Percentiles rank a stretch among this genome's conserved stretches.
Evolutionary conservation across 2,329 filamentous ascomycete species (phyloP).

Genomic region (Ophiostoma australiae): DNA sequence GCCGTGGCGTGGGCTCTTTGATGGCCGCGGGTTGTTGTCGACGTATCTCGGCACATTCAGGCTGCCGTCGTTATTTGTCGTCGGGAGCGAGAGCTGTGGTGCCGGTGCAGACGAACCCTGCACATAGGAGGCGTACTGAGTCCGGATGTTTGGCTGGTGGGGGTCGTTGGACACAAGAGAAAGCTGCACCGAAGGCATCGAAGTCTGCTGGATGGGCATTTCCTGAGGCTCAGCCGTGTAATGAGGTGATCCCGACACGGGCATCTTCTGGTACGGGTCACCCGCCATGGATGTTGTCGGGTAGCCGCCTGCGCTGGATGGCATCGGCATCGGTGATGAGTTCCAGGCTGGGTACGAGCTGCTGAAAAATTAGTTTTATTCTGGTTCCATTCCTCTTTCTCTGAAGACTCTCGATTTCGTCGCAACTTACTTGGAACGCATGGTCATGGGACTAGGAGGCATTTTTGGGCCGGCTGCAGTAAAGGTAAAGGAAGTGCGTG

Average conservation of each 20-base stretch:
- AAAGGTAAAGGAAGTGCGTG: conserved; percentile 55
- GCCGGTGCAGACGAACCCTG: conserved; percentile 48
- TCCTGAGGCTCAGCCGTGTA: conserved; percentile 52
- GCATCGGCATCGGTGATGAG: conserved; percentile 44
- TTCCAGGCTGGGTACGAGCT: conserved; percentile 58
- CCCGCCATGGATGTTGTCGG: conserved; percentile 47
- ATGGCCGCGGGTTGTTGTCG: conserved; percentile 50
- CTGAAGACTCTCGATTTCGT: neutral
- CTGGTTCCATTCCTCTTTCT: neutral
- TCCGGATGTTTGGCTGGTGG: conserved; percentile 45
- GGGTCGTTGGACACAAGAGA: conserved; percentile 47
- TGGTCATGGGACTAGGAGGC: conserved; percentile 49
- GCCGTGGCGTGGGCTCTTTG: conserved; percentile 53
- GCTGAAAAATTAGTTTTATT: conserved; percentile 30
- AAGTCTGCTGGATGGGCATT: conserved; percentile 48
- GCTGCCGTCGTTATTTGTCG: conserved; percentile 38
- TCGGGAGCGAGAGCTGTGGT: conserved; percentile 45
- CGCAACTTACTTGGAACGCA: conserved; percentile 54
- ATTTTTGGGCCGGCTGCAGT: conserved; percentile 49
- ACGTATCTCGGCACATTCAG: conserved; percentile 55
- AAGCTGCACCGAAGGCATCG: conserved; percentile 52
- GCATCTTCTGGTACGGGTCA: conserved; percentile 51
- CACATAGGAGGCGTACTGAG: conserved; percentile 54
- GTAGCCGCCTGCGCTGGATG: conserved; percentile 30
- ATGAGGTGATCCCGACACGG: conserved; percentile 44